phyloP scores from a whole-genome alignment of 192 early-diverging fungal genomes.

The Rhizophagus sp. region DNA sequence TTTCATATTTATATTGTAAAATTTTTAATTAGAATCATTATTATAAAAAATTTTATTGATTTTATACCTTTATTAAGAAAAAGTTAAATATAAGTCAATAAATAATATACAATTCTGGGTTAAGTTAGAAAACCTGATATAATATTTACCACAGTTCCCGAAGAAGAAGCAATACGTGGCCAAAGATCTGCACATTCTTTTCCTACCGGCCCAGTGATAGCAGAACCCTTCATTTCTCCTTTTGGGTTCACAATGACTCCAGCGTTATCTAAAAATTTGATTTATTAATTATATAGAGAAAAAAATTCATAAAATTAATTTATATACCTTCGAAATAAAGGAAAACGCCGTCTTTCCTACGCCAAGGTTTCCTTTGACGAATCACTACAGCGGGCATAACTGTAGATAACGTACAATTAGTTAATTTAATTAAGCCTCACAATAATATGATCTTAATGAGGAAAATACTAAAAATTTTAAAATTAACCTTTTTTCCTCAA shows the following conservation, averaged over 20 bases:
- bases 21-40: no score
- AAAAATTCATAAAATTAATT: slow-evolving; percentile 1
- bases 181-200: slow-evolving; percentile 99
- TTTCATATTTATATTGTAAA: no score
- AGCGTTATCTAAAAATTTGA: slow-evolving; percentile 81
- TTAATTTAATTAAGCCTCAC: not conserved
- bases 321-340: slow-evolving; percentile 89
- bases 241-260: slow-evolving; percentile 99
- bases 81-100: not conserved
- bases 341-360: slow-evolving; percentile 98
- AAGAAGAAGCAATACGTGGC: slow-evolving; percentile 97
- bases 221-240: slow-evolving; percentile 99
- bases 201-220: slow-evolving; percentile 99
- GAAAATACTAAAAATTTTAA: not conserved
- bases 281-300: not conserved
- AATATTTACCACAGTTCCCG: slow-evolving; percentile 72
- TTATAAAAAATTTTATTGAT: not conserved
- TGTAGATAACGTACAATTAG: slow-evolving; percentile 33
- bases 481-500: slow-evolving; percentile 95
- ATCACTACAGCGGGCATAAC: slow-evolving; percentile 99
- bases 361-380: slow-evolving; percentile 99
- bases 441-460: not conserved
- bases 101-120: not conserved
- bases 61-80: not conserved
- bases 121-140: not conserved